phyloP scores from a whole-genome alignment of 495 filamentous ascomycete species.

The Pyrenopolyporus hunteri region DNA sequence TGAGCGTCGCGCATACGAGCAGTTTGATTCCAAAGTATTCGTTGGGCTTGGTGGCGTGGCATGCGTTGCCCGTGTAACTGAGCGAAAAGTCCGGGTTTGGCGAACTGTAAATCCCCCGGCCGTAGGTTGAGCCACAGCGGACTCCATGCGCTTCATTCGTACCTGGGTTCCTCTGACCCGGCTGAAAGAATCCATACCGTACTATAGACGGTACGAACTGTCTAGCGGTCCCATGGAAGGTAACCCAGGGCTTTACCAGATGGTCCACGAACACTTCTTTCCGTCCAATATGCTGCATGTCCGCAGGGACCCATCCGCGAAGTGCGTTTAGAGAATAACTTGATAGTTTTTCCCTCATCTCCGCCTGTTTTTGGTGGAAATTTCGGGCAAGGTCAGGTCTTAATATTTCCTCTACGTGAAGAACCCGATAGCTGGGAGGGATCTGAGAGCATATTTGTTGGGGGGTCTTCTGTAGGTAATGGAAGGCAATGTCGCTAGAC shows the following conservation, averaged over 20 bases:
- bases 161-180: constrained; percentile 40
- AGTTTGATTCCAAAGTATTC: constrained; percentile 46
- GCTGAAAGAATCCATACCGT: constrained; percentile 49
- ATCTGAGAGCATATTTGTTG: constrained; percentile 45
- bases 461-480: constrained; percentile 43
- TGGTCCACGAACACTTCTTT: constrained; percentile 43
- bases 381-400: constrained; percentile 40
- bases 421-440: constrained; percentile 42
- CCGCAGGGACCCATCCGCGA: constrained; percentile 16
- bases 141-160: constrained; percentile 28
- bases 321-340: constrained; percentile 9
- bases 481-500: constrained; percentile 23
- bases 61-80: constrained; percentile 32
- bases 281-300: constrained; percentile 25
- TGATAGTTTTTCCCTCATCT: constrained; percentile 39
- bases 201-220: constrained; percentile 49
- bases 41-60: constrained; percentile 28
- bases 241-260: constrained; percentile 41
- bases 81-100: constrained; percentile 44
- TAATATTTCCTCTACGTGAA: constrained; percentile 51
- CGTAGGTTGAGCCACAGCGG: constrained; percentile 47
- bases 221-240: constrained; percentile 50
- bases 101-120: constrained; percentile 48
- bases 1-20: constrained; percentile 48
- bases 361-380: constrained; percentile 38